A percentile compares a stretch with the other conserved stretches of the same genome.
phyloP scores from a whole-genome alignment of 345 rosid species.

The Gossypium thurberi region DNA sequence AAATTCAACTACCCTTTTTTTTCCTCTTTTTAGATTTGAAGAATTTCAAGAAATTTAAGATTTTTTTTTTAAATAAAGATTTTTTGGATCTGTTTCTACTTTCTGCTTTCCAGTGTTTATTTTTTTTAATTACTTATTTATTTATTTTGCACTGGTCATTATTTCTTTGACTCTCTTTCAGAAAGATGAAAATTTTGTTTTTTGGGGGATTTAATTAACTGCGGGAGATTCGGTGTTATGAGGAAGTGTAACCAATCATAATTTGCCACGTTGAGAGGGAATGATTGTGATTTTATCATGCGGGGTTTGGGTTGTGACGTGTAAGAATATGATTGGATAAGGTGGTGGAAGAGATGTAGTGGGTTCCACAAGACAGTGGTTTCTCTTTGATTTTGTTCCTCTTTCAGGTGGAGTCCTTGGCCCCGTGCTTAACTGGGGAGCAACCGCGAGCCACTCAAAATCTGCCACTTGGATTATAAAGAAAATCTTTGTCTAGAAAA shows the following conservation, averaged over 20 bases:
- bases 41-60: not conserved
- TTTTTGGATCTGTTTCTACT: conserved; percentile 20
- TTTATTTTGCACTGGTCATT: conserved; percentile 7
- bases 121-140: not conserved
- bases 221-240: conserved; percentile 2
- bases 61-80: conserved; percentile 7
- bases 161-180: conserved; percentile 13
- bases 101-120: not conserved
- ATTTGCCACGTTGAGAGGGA: conserved; percentile 4
- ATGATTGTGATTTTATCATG: not conserved
- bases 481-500: not conserved
- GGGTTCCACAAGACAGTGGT: not conserved
- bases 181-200: not conserved
- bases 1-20: conserved; percentile 11
- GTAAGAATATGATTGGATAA: conserved; percentile 3
- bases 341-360: not conserved
- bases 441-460: not conserved
- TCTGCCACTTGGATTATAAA: not conserved
- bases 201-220: not conserved
- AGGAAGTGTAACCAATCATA: not conserved
- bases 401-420: not conserved
- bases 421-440: conserved; percentile 4
- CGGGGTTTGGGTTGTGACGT: not conserved
- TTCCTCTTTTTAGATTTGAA: not conserved
- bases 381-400: conserved; percentile 1